Percentiles rank a stretch among this genome's conserved stretches.
phyloP scores from a whole-genome alignment of 1,139 yeast genomes.

The Debaryomyces sp. region DNA sequence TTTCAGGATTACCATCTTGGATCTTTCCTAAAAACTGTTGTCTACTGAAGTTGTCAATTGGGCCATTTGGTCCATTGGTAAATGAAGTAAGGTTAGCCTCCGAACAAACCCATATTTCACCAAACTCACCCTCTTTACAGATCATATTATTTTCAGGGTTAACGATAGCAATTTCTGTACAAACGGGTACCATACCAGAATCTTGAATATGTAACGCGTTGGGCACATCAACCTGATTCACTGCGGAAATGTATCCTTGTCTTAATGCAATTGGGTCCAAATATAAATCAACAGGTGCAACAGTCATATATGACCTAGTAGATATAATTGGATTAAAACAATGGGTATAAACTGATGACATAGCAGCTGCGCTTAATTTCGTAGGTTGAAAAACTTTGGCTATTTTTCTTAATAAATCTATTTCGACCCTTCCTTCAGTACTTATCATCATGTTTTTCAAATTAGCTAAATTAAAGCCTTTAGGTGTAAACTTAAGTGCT shows the following conservation, averaged over 20 bases:
- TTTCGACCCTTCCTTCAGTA: conserved; percentile 74
- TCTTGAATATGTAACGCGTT: conserved; percentile 82
- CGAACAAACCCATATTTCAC: conserved; percentile 95
- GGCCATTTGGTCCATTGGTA: conserved; percentile 58
- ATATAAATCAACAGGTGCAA: conserved; percentile 86
- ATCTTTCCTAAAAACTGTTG: conserved; percentile 59
- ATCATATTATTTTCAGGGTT: conserved; percentile 85
- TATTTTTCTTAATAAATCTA: conserved; percentile 59
- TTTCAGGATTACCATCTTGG: conserved; percentile 60
- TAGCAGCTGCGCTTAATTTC: conserved; percentile 66
- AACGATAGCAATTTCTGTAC: conserved; percentile 91
- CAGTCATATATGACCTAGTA: conserved; percentile 83
- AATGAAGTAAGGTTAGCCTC: conserved; percentile 76
- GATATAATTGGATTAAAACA: conserved; percentile 82
- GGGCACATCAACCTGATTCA: conserved; percentile 69
- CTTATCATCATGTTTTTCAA: conserved; percentile 85
- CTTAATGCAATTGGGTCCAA: conserved; percentile 87
- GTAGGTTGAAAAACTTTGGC: conserved; percentile 67
- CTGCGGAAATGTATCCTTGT: conserved; percentile 82
- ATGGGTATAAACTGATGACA: conserved; percentile 80
- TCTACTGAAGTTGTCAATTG: conserved; percentile 39
- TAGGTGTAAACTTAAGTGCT: conserved; percentile 61
- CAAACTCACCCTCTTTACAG: conserved; percentile 92
- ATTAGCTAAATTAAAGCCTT: conserved; percentile 62
- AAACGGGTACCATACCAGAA: conserved; percentile 94